Evolutionary conservation across 148 eudicot genomes (phyloP).

Genomic region (Persicaria maculosa): DNA sequence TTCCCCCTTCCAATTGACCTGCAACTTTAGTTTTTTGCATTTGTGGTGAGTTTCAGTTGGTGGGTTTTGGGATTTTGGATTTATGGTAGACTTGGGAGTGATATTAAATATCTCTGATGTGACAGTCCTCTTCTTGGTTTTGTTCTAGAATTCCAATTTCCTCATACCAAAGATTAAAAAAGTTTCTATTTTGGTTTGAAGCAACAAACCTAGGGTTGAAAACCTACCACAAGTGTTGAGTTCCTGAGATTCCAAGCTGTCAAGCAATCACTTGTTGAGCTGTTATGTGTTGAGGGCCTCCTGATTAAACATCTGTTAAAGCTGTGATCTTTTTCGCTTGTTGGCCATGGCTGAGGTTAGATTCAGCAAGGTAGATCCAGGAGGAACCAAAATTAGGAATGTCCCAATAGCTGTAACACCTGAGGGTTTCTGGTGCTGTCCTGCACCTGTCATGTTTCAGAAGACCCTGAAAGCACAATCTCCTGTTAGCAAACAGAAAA

Average conservation of each 20-base stretch:
- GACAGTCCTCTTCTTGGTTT: conserved; percentile 7
- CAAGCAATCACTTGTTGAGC: not conserved
- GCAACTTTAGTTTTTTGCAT: not conserved
- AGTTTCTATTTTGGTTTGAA: not conserved
- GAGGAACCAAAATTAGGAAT: conserved; percentile 57
- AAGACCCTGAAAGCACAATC: conserved; percentile 50
- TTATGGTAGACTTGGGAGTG: not conserved
- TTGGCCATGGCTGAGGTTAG: conserved; percentile 59
- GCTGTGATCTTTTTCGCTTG: conserved; percentile 1
- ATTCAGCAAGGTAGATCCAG: conserved; percentile 36
- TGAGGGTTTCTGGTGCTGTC: conserved; percentile 96
- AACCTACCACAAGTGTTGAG: not conserved
- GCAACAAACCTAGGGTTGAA: conserved; percentile 10
- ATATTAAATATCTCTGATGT: conserved; percentile 10
- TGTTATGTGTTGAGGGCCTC: too few relatives aligned
- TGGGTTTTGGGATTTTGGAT: conserved; percentile 8
- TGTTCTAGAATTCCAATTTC: not conserved
- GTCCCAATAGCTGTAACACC: conserved; percentile 96
- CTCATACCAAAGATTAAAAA: not conserved
- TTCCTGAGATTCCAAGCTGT: not conserved
- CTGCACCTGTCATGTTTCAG: conserved; percentile 81
- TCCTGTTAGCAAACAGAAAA: conserved; percentile 49
- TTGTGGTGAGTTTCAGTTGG: conserved; percentile 12
- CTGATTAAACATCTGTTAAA: not conserved
- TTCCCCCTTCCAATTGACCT: not conserved